These are phyloP conservation scores for Fusarium stilboides DNA, from an alignment of 2,329 filamentous ascomycete genomes.

Conservation along the genomic window DNA sequence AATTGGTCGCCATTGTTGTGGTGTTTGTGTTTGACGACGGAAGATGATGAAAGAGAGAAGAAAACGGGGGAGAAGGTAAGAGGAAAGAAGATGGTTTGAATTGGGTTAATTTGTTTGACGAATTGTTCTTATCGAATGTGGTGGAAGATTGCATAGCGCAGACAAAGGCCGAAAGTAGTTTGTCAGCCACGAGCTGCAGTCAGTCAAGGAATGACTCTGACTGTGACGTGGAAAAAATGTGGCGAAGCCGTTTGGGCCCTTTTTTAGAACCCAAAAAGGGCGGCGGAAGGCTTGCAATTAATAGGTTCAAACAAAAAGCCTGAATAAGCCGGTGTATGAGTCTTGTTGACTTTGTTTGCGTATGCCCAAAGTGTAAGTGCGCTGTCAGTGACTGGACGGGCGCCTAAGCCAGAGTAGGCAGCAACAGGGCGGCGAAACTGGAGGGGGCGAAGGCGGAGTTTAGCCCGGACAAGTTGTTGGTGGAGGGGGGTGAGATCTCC, in stretches of 20 bases:
- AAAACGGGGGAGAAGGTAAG: slow-evolving; percentile 28
- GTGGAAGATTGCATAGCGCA: slow-evolving; percentile 51
- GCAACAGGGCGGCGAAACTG: slow-evolving; percentile 46
- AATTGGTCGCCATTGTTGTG: slow-evolving; percentile 49
- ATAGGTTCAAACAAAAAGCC: slow-evolving; percentile 29
- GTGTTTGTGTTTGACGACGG: slow-evolving; percentile 33
- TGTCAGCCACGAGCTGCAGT: slow-evolving; percentile 54
- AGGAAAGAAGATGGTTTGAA: slow-evolving; percentile 35
- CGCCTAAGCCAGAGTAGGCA: slow-evolving; percentile 47
- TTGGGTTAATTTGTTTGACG: slow-evolving; percentile 38
- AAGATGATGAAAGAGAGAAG: slow-evolving; percentile 26
- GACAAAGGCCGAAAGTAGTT: slow-evolving; percentile 49
- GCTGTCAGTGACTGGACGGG: slow-evolving; percentile 44
- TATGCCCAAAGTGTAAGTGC: slow-evolving; percentile 45
- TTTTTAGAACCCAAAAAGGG: slow-evolving; percentile 39
- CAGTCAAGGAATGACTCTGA: slow-evolving; percentile 36
- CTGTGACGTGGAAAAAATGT: slow-evolving; percentile 46
- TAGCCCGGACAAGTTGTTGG: slow-evolving; percentile 20
- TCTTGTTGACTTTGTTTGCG: slow-evolving; percentile 44
- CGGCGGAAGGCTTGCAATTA: slow-evolving; percentile 39
- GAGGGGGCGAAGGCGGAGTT: slow-evolving; percentile 44
- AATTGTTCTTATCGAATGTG: slow-evolving; percentile 51
- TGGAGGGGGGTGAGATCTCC: slow-evolving; percentile 34
- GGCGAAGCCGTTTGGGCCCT: slow-evolving; percentile 40
- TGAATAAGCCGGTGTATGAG: slow-evolving; percentile 43